Base-by-base conservation (phyloP, 805 yeast genomes). In the Clavispora asparagi region DNA sequence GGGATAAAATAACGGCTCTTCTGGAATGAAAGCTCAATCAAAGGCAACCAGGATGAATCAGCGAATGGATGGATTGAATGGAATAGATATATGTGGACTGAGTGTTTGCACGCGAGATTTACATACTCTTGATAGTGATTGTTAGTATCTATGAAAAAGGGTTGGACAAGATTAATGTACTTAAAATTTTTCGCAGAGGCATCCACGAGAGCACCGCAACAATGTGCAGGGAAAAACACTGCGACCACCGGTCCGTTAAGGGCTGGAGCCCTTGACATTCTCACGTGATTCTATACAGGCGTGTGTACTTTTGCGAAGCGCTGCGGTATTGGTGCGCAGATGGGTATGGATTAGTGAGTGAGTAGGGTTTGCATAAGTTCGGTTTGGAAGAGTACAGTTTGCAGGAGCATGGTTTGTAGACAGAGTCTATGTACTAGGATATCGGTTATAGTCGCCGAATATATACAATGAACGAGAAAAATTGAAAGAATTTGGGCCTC, bases 171-270 rank as follows among this genome's bases (percentile, higher is more conserved):
- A 33, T 33, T 33, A 17, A 16, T 39, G 43, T 41, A 31, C 48
- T 52, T 52, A 54, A 54, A 54, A 54, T 50, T 54, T 54, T 54
- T 54, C 58, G 56, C 55, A 47, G 54, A 41, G 37, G 53, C 53
- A 47, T 29, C 42, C 52, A 44, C 50, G 50, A 31, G 49, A 40
- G 52, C 43, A 29, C 25, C 32, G 16, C 41, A 17, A 6, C 35
- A 37, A 42, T 27, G 39, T 42, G 47, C 48, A 49, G 48, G 49
- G 43, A 23, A 29, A 13, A 23, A n/a, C 35, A 30, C n/a, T 33
- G 37, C 23, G 25, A 10, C 13, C 37, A 5, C 13, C 13, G 8
- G 25, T 33, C 13, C 6, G 2, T 5, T 4, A 26, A 47, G 57
- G 57, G 57, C 52, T 29, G 27, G 11, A 48, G 57, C 57, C 57